Base-by-base conservation (phyloP, 1,139 yeast species). In the Hyphopichia fennica region DNA sequence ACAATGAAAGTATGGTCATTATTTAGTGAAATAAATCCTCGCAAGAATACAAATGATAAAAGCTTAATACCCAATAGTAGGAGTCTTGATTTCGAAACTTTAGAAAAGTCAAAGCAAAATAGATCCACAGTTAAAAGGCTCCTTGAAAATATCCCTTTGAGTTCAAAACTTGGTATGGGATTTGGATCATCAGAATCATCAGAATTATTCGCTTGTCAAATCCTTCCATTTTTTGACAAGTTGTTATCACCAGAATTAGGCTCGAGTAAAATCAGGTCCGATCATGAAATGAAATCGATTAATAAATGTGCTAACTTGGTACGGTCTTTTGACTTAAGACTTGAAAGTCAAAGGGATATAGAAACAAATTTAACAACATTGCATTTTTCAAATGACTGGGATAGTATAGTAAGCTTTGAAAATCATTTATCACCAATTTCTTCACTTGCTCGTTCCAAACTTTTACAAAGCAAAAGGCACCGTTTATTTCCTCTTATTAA, bases 1-100 rank as follows among this genome's bases (percentile, higher is more conserved):
- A 79, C 84, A 2, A 58, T 87, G 53, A 86, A 84, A 42, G 79
- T 84, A 42, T 85, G 82, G 73, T 67, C 78, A 9, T 61, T 79
- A 39, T 89, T 88, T 61, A 77, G 85, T 53, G 91, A 84, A 47
- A 72, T 81, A 16, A 75, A 74, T 42, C 67, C 67, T 22, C 66
- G 63, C 36, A 60, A 60, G 41, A 55, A 61, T 23, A 50, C 48
- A 13, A 53, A 55, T 10, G 54, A 52, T 18, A 52, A 59, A 25
- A 50, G 60, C 14, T 53, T 72, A 14, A 53, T 73, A 8, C 69
- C 75, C 20, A 61, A 68, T 45, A 69, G 67, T 23, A 67, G 65
- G 45, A 67, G 67, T 28, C 45, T 71, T 18, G 82, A 77, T 43
- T 81, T 71, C 56, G 79, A 74, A 47, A 46, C 63, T 20, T 48